Evolutionary conservation across 208 protist genomes (phyloP).

Genomic region (Trypanosomatidae sp.): DNA sequence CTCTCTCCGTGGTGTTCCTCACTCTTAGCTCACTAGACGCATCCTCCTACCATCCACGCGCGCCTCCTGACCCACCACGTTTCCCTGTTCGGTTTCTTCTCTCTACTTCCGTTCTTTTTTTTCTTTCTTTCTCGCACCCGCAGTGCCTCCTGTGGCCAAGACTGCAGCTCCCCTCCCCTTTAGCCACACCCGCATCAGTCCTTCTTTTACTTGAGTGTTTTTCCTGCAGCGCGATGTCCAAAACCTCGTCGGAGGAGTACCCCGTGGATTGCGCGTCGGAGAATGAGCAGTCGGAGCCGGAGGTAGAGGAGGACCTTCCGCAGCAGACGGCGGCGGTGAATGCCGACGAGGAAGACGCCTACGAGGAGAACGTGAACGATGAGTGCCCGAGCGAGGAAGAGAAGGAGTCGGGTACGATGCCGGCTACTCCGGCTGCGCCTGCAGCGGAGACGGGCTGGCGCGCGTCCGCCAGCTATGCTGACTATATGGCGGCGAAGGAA

Average conservation of each 20-base stretch:
- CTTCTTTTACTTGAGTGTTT: background rate
- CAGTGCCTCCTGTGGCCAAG: background rate
- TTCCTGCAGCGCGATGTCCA: background rate
- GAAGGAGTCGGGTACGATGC: background rate
- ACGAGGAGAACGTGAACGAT: background rate
- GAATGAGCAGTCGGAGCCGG: too few relatives aligned
- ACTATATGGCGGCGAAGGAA: conserved; percentile 20
- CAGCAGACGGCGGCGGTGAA: background rate
- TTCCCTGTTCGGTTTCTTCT: too few relatives aligned
- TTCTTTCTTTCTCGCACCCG: background rate
- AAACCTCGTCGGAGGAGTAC: background rate
- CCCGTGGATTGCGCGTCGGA: too few relatives aligned
- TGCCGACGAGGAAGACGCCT: background rate
- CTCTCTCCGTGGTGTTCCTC: background rate
- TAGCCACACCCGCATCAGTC: background rate
- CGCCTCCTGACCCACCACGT: too few relatives aligned
- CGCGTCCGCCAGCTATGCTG: conserved; percentile 1
- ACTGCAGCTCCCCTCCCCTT: background rate
- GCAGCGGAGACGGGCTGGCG: background rate
- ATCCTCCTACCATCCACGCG: too few relatives aligned
- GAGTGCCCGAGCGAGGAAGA: background rate
- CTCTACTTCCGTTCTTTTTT: background rate
- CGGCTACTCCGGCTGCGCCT: background rate
- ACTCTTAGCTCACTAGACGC: background rate
- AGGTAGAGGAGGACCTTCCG: too few relatives aligned